These are phyloP conservation scores for Aspergillus floridensis DNA, from an alignment of 2,329 filamentous ascomycete genomes.

Conservation along the genomic window DNA sequence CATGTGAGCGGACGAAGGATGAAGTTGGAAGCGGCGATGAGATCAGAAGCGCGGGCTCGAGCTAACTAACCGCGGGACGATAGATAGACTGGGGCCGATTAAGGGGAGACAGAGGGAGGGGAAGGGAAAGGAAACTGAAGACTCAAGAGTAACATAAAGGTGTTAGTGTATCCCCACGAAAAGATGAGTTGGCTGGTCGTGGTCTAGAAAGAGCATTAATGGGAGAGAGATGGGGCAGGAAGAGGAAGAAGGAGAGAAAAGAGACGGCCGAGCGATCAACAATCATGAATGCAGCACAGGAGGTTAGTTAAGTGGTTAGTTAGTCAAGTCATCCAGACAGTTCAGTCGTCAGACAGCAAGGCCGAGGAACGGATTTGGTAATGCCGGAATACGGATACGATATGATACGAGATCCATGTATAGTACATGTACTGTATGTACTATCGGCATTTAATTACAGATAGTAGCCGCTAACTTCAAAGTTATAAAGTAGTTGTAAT, in stretches of 20 bases:
- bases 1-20: constrained; percentile 27
- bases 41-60: constrained; percentile 22
- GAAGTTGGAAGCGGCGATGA: constrained; percentile 23
- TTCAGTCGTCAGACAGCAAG: neutral
- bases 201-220: neutral
- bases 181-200: neutral
- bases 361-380: neutral
- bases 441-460: too few species aligned
- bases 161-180: neutral
- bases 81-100: constrained; percentile 8
- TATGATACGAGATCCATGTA: neutral
- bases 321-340: neutral
- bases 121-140: neutral
- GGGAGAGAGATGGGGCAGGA: neutral
- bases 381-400: neutral
- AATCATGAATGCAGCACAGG: neutral
- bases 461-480: too few species aligned
- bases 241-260: constrained; percentile 1
- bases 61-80: constrained; percentile 21
- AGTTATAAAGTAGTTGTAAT: neutral
- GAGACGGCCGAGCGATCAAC: neutral
- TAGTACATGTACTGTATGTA: too few species aligned
- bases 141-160: neutral
- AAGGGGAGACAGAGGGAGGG: neutral
- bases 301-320: too few species aligned